Evolutionary conservation across 73 alveolate species (phyloP).

Genomic region (Tetrahymena malaccensis): DNA sequence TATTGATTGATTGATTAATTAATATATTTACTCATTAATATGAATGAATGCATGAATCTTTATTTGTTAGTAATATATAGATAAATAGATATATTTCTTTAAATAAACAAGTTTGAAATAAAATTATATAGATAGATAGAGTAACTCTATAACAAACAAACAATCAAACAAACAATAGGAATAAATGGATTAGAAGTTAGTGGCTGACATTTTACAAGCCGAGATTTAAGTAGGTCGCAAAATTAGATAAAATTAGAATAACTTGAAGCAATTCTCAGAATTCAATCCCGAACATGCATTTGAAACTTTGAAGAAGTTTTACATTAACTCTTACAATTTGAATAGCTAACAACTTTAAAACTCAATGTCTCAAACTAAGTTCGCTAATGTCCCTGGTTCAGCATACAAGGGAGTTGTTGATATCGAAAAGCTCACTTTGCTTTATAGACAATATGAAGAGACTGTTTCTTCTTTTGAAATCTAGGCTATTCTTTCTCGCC

Average conservation of each 20-base stretch:
- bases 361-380: background rate
- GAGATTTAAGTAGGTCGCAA: background rate
- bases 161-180: background rate
- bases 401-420: background rate
- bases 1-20: no score
- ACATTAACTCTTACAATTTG: background rate
- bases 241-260: background rate
- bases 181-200: background rate
- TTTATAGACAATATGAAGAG: background rate
- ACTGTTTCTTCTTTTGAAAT: background rate
- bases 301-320: background rate
- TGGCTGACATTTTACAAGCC: background rate
- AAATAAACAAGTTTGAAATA: background rate
- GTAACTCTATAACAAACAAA: no score
- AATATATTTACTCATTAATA: no score
- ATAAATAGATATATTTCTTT: background rate
- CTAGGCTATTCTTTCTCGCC: background rate
- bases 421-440: background rate
- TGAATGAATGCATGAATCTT: background rate
- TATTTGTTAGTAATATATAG: background rate
- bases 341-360: background rate
- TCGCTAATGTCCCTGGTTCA: background rate
- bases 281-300: background rate
- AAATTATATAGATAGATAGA: background rate
- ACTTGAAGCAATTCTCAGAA: background rate